Evolutionary conservation across 805 yeast species (phyloP), one percentile per base, ranked within the genome.

Genomic region (Kluyveromyces lactis): DNA sequence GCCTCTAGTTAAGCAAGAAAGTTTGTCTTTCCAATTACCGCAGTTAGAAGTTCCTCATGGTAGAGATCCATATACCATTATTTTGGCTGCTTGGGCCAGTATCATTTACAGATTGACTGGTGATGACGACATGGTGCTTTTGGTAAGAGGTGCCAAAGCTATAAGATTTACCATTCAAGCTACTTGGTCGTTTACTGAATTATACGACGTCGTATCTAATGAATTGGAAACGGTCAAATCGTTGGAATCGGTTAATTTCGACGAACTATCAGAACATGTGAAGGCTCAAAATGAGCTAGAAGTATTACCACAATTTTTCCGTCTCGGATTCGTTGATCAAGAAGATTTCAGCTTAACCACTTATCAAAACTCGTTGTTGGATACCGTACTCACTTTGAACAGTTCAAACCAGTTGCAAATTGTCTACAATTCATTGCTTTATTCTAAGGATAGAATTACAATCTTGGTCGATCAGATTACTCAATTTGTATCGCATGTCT

Each of bases 91-190:
- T 1, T 84, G 79, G 63, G 75, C 81, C 18, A 76, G 81, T 1
- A 69, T 90, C 42, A 70, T 86, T 28, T 81, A 74, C 61, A 71
- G 97, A 55, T 67, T 86, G 34, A 82, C 96, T 2, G 97, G 97
- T 18, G 97, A 90, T 58, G 97, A 90, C 48, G 97, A 90, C 52
- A 79, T 92, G 37, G 79, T 82, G n/a, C 65, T 90, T 44, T 87
- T 81, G 49, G 60, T 72, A 18, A 49, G 62, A 2, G 60, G 60
- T 4, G 55, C 63, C 30, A 63, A 66, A 47, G 78, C 85, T 13
- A 56, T 86, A 19, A 71, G 95, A 52, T 65, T 83, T 33, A 66
- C 66, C 26, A 65, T 86, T 30, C 72, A 75, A 38, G 76, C 84
- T 26, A 61, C 66, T 7, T 55, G 67, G 54, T 54, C 78, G 1